Evolutionary conservation across 2,329 filamentous ascomycete genomes (phyloP), one percentile per base, ranked within the genome.

Genomic region (Apiospora arundinis): DNA sequence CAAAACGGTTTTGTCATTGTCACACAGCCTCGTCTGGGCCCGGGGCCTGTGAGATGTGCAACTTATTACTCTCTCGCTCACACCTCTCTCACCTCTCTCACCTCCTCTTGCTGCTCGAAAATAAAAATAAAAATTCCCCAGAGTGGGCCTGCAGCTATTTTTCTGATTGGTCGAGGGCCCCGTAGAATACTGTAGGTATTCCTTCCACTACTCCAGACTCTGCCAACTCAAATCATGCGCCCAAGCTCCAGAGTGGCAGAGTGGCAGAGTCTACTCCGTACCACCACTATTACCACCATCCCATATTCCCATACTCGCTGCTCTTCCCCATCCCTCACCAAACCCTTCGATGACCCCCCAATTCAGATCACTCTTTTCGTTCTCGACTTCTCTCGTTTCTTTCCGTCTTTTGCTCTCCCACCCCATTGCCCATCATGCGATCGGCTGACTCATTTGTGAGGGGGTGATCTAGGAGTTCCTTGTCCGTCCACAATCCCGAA

Each of bases 151-250:
- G 71, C 21, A 68, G 75, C 73, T 76, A 81, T 77, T 83, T 83
- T 84, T 83, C 77, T 83, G 79, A 84, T 83, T 84, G 82, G 82
- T 68, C 60, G 74, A 73, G 74, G 73, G 77, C 68, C 60, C 74
- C 72, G 74, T 73, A 77, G 70, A 75, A 78, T 77, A 70, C 76
- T 40, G 40, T 32, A 40, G 28, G 18, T 78, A 78, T 70, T 72
- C 73, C 70, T 67, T 42, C 18, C n/a, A n/a, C 46, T 49, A 49
- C 67, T 68, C 67, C 44, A 37, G 75, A 74, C 73, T 73, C 72
- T 74, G 72, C 72, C 72, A 74, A 71, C 73, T 63, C 73, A 56
- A 69, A 69, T 52, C 48, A 69, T 49, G 67, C 67, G 28, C 67
- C 46, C 67, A 44, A 67, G 65, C 65, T 67, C 46, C 67, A 25